phyloP scores from a whole-genome alignment of 1,284 basidiomycete species.

The Filobasidium uniguttulatum region DNA sequence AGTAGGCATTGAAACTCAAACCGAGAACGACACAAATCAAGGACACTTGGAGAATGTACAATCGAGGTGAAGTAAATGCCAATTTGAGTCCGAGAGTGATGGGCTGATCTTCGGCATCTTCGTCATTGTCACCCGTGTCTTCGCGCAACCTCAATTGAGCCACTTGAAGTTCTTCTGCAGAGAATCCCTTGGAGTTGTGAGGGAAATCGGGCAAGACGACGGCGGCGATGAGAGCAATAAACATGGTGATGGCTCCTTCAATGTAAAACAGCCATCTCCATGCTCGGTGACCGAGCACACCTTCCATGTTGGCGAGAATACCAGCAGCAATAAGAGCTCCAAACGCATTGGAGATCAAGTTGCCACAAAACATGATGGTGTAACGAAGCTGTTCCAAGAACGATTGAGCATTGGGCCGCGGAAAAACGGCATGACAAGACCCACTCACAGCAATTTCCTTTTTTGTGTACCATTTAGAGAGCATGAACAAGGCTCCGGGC shows the following conservation, averaged over 20 bases:
- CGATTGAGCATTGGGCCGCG: too few relatives aligned
- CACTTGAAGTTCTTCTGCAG: conserved; percentile 46
- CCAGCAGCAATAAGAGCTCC: conserved; percentile 62
- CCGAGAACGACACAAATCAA: conserved; percentile 39
- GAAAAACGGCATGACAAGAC: too few relatives aligned
- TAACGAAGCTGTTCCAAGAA: conserved; percentile 40
- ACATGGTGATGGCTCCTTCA: conserved; percentile 45
- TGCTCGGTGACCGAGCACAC: conserved; percentile 49
- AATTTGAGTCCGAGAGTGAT: conserved; percentile 17
- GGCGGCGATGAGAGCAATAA: conserved; percentile 25
- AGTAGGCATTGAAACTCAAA: conserved; percentile 58
- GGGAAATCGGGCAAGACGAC: conserved; percentile 64
- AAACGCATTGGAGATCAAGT: conserved; percentile 59
- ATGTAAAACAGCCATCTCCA: conserved; percentile 68
- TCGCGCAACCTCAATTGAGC: conserved; percentile 59
- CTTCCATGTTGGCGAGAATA: conserved; percentile 57
- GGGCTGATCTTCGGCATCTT: conserved; percentile 45
- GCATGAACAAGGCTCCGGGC: conserved; percentile 37
- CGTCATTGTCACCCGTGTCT: conserved; percentile 58
- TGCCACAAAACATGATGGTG: conserved; percentile 53
- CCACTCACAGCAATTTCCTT: conserved; percentile 20
- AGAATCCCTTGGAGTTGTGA: conserved; percentile 52
- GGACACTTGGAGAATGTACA: conserved; percentile 16
- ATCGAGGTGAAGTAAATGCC: conserved; percentile 40
- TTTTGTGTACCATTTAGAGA: conserved; percentile 46